These are phyloP conservation scores for Kentomonas sorsogonicus DNA, from an alignment of 208 protist genomes.

Conservation along the genomic window DNA sequence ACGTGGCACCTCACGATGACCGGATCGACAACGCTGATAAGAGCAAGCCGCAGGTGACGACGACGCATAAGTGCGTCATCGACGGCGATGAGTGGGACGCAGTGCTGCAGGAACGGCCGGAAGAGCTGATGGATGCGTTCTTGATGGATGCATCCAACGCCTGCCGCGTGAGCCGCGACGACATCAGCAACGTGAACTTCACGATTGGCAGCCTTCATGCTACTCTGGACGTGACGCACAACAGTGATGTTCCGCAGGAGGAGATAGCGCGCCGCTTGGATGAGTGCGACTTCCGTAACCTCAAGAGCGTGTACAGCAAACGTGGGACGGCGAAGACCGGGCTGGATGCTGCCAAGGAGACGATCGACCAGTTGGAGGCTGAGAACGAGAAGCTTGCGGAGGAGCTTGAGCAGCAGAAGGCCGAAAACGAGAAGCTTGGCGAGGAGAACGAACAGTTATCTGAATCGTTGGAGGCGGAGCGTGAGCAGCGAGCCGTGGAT, in stretches of 20 bases:
- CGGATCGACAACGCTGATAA: conserved; percentile 27
- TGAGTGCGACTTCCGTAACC: background rate
- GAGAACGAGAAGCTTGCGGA: conserved; percentile 25
- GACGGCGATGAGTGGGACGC: conserved; percentile 53
- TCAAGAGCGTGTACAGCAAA: no score
- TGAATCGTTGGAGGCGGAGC: conserved; percentile 13
- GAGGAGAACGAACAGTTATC: conserved; percentile 19
- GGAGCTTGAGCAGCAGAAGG: conserved; percentile 5
- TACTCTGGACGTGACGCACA: conserved; percentile 10
- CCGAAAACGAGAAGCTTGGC: conserved; percentile 31
- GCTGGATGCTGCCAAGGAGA: background rate
- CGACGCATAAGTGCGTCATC: conserved; percentile 42
- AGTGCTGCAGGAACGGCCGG: conserved; percentile 38
- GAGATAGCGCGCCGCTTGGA: background rate
- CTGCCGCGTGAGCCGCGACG: conserved; percentile 51
- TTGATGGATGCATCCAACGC: conserved; percentile 54
- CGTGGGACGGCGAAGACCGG: background rate
- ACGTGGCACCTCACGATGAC: conserved; percentile 23
- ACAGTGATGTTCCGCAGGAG: background rate
- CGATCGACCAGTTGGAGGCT: conserved; percentile 1
- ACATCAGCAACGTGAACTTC: conserved; percentile 34
- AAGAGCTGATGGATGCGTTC: conserved; percentile 49
- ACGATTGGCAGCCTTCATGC: conserved; percentile 35
- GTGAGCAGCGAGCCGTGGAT: no score
- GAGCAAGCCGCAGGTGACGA: conserved; percentile 26